Evolutionary conservation across 2,329 filamentous ascomycete species (phyloP).

Genomic region (Aspergillus ustus): DNA sequence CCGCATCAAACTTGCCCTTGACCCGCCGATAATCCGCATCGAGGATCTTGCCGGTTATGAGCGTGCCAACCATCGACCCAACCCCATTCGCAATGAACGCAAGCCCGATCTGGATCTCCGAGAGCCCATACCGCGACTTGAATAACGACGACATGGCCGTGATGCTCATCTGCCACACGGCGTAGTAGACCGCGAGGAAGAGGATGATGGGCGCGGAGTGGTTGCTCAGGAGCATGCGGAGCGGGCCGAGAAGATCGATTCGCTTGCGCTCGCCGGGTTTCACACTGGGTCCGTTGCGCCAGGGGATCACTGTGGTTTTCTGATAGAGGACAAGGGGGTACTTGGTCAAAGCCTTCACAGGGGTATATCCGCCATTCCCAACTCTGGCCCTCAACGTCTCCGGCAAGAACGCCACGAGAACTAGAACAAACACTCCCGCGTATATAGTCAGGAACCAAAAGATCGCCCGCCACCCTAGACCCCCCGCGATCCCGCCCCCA

Average conservation of each 20-base stretch:
- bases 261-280: conserved; percentile 33
- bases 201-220: conserved; percentile 51
- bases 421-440: conserved; percentile 37
- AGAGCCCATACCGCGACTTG: conserved; percentile 47
- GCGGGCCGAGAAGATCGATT: conserved; percentile 52
- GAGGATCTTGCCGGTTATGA: conserved; percentile 58
- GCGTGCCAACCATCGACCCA: conserved; percentile 59
- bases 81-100: conserved; percentile 61
- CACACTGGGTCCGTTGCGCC: background rate
- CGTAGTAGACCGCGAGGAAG: conserved; percentile 57
- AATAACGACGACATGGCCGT: conserved; percentile 59
- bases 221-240: conserved; percentile 54
- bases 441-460: conserved; percentile 52
- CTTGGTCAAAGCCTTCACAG: background rate
- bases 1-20: conserved; percentile 35
- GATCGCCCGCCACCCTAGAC: conserved; percentile 47
- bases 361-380: conserved; percentile 34
- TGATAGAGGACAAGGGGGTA: conserved; percentile 13
- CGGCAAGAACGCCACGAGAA: conserved; percentile 40
- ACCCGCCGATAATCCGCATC: conserved; percentile 56
- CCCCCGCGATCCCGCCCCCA: conserved; percentile 44
- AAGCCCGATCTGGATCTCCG: conserved; percentile 53
- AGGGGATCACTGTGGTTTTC: conserved; percentile 11
- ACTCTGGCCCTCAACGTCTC: conserved; percentile 47
- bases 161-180: conserved; percentile 61